Conservation (phyloP, 169 alveolate genomes). For the Toxoplasma gondii region DNA sequence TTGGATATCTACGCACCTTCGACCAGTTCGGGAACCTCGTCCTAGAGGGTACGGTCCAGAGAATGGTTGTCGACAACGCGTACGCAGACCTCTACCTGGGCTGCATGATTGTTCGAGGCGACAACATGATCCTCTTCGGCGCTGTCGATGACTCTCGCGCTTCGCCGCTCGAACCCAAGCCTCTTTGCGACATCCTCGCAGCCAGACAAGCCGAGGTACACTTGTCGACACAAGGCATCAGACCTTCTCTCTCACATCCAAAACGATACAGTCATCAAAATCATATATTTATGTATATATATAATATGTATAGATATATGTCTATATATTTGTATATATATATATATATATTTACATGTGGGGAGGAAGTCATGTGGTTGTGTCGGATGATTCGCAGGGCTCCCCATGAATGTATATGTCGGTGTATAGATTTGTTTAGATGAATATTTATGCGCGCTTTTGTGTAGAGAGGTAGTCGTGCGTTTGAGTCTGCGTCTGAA, state of each 20-base stretch:
- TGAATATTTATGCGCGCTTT: background rate
- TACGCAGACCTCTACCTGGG: constrained; percentile 68
- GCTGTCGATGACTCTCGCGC: constrained; percentile 70
- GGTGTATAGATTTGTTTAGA: background rate
- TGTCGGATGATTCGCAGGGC: background rate
- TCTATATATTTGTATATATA: background rate
- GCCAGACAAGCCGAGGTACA: constrained; percentile 54
- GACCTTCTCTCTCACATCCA: no score
- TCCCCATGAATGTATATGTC: background rate
- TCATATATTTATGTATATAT: no score
- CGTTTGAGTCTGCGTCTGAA: no score
- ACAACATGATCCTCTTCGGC: constrained; percentile 70
- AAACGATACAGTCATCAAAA: no score
- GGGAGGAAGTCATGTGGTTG: background rate
- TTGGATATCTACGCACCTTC: constrained; percentile 68
- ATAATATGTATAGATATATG: no score
- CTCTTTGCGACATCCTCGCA: constrained; percentile 68
- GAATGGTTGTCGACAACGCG: constrained; percentile 46
- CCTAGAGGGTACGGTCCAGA: constrained; percentile 66
- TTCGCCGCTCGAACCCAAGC: constrained; percentile 41
- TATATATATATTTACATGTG: background rate
- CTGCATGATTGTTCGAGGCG: constrained; percentile 71
- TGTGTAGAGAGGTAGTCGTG: no score
- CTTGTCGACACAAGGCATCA: no score
- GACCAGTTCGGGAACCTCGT: constrained; percentile 73